phyloP scores from a whole-genome alignment of 148 eudicot genomes.

The Tetragonia tetragonoides region DNA sequence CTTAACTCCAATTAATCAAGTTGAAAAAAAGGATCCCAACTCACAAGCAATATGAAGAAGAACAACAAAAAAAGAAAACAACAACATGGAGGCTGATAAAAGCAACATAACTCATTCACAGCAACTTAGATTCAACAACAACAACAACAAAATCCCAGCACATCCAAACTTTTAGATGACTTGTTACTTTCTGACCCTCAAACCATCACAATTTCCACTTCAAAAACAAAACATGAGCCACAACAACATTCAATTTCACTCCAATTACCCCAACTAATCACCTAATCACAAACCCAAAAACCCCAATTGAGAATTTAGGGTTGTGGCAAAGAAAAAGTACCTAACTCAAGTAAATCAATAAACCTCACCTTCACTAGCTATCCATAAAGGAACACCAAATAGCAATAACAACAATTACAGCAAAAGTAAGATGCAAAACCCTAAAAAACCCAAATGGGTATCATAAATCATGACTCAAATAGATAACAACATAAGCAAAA shows the following conservation, averaged over 20 bases:
- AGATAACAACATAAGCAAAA: slow-evolving; percentile 11
- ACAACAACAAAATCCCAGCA: background rate
- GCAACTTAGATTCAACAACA: background rate
- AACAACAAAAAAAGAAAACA: background rate
- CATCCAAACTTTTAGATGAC: slow-evolving; percentile 5
- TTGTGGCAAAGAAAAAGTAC: background rate
- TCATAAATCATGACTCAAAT: slow-evolving; percentile 16
- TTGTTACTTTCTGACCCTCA: background rate
- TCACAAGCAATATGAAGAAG: background rate
- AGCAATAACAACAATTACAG: slow-evolving; percentile 10
- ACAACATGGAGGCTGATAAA: background rate
- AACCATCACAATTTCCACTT: background rate
- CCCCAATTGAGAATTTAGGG: slow-evolving; percentile 10
- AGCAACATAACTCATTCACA: background rate
- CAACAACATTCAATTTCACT: slow-evolving; percentile 7
- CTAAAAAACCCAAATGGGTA: slow-evolving; percentile 24
- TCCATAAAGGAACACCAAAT: background rate
- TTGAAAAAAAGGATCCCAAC: background rate
- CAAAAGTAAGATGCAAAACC: slow-evolving; percentile 8
- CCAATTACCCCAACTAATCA: slow-evolving; percentile 6
- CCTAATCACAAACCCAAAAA: slow-evolving; percentile 12
- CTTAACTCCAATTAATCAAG: background rate
- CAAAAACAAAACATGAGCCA: background rate
- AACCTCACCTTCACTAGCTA: background rate
- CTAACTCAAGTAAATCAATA: slow-evolving; percentile 9